phyloP scores from a whole-genome alignment of 2,329 filamentous ascomycete genomes.

The Stemphylium vesicarium region DNA sequence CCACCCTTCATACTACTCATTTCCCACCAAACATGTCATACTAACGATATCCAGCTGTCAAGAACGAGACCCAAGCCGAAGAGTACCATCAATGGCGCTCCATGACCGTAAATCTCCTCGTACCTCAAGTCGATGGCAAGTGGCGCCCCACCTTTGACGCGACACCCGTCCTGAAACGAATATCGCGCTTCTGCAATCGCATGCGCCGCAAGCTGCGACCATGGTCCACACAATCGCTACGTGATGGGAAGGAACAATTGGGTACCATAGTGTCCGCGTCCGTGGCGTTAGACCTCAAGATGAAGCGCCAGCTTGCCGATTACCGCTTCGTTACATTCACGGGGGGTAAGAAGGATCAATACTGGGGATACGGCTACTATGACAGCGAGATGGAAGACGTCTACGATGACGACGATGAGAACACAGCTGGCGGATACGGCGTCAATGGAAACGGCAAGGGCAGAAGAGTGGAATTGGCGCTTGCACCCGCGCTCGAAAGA shows the following conservation, averaged over 20 bases:
- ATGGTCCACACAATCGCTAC: slow-evolving; percentile 38
- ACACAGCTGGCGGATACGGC: slow-evolving; percentile 18
- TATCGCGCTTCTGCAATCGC: slow-evolving; percentile 39
- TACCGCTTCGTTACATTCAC: slow-evolving; percentile 49
- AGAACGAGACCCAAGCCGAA: slow-evolving; percentile 45
- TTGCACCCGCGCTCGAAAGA: slow-evolving; percentile 48
- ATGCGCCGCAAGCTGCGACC: slow-evolving; percentile 42
- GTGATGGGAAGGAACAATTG: slow-evolving; percentile 41
- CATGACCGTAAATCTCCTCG: slow-evolving; percentile 45
- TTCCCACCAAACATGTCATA: neutral
- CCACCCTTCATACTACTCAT: neutral
- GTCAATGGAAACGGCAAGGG: slow-evolving; percentile 19
- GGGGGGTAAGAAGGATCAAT: slow-evolving; percentile 39
- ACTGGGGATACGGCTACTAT: slow-evolving; percentile 46
- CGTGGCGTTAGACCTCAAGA: slow-evolving; percentile 46
- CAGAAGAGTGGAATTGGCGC: slow-evolving; percentile 40
- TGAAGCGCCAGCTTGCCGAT: slow-evolving; percentile 46
- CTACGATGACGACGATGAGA: slow-evolving; percentile 35
- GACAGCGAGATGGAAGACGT: slow-evolving; percentile 49
- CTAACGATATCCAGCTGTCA: slow-evolving; percentile 39
- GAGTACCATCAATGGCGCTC: slow-evolving; percentile 48
- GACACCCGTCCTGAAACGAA: slow-evolving; percentile 42
- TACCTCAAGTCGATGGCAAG: slow-evolving; percentile 46
- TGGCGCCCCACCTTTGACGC: slow-evolving; percentile 47
- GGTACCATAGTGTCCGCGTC: slow-evolving; percentile 45